Percentiles rank a stretch among this genome's conserved stretches.
These are phyloP conservation scores for Pichia sp. DNA, from an alignment of 1,139 yeast genomes.

Conservation along the genomic window DNA sequence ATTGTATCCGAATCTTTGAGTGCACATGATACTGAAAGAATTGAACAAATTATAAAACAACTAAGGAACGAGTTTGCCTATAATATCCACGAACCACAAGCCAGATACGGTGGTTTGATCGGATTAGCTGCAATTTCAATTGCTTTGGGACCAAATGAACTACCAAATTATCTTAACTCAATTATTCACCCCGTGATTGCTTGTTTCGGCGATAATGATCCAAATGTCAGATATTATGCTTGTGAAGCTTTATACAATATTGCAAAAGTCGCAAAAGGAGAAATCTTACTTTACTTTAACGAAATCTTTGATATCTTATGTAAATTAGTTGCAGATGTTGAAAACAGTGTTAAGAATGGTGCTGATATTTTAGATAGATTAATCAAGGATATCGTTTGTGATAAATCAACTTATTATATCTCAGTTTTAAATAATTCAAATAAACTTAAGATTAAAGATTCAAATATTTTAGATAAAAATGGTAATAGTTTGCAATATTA, in stretches of 20 bases:
- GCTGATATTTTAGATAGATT: slow-evolving; percentile 89
- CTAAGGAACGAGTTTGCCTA: slow-evolving; percentile 65
- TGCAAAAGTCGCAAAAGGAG: slow-evolving; percentile 96
- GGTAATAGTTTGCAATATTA: slow-evolving; percentile 62
- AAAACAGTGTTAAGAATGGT: slow-evolving; percentile 88
- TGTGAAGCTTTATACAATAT: slow-evolving; percentile 95
- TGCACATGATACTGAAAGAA: slow-evolving; percentile 61
- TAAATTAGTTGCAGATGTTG: slow-evolving; percentile 85
- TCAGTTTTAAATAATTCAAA: slow-evolving; percentile 48
- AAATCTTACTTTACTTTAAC: slow-evolving; percentile 81
- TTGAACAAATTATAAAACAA: slow-evolving; percentile 62
- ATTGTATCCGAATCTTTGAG: slow-evolving; percentile 67
- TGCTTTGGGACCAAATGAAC: slow-evolving; percentile 67
- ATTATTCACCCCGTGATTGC: slow-evolving; percentile 92
- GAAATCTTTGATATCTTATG: slow-evolving; percentile 93
- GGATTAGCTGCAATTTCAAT: slow-evolving; percentile 75
- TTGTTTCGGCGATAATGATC: slow-evolving; percentile 95
- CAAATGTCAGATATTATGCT: slow-evolving; percentile 92
- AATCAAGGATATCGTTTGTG: slow-evolving; percentile 91
- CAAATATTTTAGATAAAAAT: slow-evolving; percentile 39
- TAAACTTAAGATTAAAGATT: slow-evolving; percentile 42
- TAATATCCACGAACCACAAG: slow-evolving; percentile 71
- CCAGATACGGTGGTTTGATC: slow-evolving; percentile 69
- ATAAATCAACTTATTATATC: slow-evolving; percentile 85
- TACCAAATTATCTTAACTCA: slow-evolving; percentile 69